Evolutionary conservation across 106 monocot species (phyloP).

Genomic region (Dendrobium catenatum): DNA sequence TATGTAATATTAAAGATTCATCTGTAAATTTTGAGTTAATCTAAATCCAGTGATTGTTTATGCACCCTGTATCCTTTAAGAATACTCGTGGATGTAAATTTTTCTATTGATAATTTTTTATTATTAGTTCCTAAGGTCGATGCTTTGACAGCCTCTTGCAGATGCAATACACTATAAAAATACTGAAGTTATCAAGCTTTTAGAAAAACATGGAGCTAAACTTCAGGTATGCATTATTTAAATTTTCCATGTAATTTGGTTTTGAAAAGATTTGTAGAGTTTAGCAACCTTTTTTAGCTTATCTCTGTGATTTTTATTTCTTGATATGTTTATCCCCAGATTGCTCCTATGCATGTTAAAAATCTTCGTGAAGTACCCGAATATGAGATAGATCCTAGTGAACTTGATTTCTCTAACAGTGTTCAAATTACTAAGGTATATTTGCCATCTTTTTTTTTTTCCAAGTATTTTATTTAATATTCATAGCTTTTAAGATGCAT

Average conservation of each 20-base stretch:
- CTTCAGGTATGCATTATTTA: slow-evolving; percentile 33
- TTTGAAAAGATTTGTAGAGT: not conserved
- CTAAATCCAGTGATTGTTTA: not conserved
- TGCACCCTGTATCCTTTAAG: not conserved
- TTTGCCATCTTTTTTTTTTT: not conserved
- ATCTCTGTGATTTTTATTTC: slow-evolving; percentile 8
- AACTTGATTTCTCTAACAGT: slow-evolving; percentile 84
- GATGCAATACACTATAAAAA: slow-evolving; percentile 93
- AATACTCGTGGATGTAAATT: not conserved
- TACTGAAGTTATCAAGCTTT: slow-evolving; percentile 63
- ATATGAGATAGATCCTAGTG: slow-evolving; percentile 81
- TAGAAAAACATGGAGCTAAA: slow-evolving; percentile 83
- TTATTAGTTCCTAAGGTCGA: not conserved
- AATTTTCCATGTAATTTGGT: not conserved
- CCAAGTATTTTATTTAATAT: not conserved
- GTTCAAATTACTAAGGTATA: slow-evolving; percentile 75
- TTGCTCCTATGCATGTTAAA: slow-evolving; percentile 84
- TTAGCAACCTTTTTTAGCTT: not conserved
- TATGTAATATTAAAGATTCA: not conserved
- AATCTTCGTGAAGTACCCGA: slow-evolving; percentile 78
- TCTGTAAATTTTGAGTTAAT: not conserved
- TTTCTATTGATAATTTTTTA: not conserved
- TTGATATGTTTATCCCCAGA: slow-evolving; percentile 27
- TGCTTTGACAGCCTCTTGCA: slow-evolving; percentile 67
- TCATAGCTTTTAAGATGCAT: not conserved